A percentile compares a stretch with the other conserved stretches of the same genome.
Evolutionary conservation across 129 eudicot genomes (phyloP).

Genomic region (Flaveria trinervia): DNA sequence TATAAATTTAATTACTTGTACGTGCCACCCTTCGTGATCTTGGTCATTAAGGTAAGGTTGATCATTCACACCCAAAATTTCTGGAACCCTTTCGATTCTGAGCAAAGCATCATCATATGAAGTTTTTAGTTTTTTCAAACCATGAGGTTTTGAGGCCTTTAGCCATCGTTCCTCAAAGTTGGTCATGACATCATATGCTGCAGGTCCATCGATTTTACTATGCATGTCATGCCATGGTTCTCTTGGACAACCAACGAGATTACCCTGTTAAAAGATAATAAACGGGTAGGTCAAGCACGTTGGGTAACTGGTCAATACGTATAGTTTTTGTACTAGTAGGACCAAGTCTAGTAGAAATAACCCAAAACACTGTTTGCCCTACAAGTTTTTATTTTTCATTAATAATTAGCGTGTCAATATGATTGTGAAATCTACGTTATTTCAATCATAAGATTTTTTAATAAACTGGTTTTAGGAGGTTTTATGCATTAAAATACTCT

Average conservation of each 20-base stretch:
- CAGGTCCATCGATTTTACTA: conserved; percentile 86
- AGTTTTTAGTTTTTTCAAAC: conserved; percentile 59
- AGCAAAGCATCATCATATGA: conserved; percentile 36
- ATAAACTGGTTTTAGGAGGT: too few species aligned
- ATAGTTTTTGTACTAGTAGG: not conserved
- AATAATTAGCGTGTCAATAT: too few species aligned
- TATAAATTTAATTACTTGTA: conserved; percentile 13
- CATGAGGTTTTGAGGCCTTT: conserved; percentile 84
- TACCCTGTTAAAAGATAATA: conserved; percentile 45
- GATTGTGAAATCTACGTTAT: too few species aligned
- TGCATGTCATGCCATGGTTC: conserved; percentile 99
- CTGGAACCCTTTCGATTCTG: conserved; percentile 29
- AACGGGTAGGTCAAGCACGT: not conserved
- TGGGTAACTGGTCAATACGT: not conserved
- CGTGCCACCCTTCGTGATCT: conserved; percentile 32
- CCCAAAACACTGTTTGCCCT: not conserved
- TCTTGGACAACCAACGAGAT: conserved; percentile 75
- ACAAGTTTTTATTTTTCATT: too few species aligned
- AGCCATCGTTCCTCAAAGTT: conserved; percentile 90
- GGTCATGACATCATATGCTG: conserved; percentile 81
- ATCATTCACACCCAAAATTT: conserved; percentile 29
- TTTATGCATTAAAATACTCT: too few species aligned
- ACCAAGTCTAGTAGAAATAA: not conserved
- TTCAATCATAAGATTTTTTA: too few species aligned
- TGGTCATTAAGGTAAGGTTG: conserved; percentile 22